Conservation (phyloP, 129 eudicot genomes). For the Helianthus annuus region HanXRQr2.0-SUNRISE NC_035439.2:138460137-138460636, state of each 20-base stretch:
- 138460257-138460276: slow-evolving; percentile 36
- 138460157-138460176: not conserved
- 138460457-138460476: slow-evolving; percentile 57
- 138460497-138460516: slow-evolving; percentile 74
- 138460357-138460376: slow-evolving; percentile 94
- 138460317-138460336: slow-evolving; percentile 90
- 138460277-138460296: slow-evolving; percentile 71
- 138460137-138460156: slow-evolving; percentile 79
- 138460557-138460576: slow-evolving; percentile 77
- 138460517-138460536: slow-evolving; percentile 61
- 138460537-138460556: slow-evolving; percentile 75
- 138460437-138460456: slow-evolving; percentile 12
- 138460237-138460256: slow-evolving; percentile 81
- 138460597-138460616: slow-evolving; percentile 84
- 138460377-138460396: slow-evolving; percentile 70
- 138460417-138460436: slow-evolving; percentile 5
- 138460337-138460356: slow-evolving; percentile 92
- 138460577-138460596: slow-evolving; percentile 69
- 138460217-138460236: slow-evolving; percentile 85
- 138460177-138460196: slow-evolving; percentile 2
- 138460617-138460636: slow-evolving; percentile 1
- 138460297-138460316: slow-evolving; percentile 60
- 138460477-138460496: slow-evolving; percentile 80
- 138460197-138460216: not conserved
- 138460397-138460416: not conserved